Percentiles rank a stretch among this genome's conserved stretches.
Conservation (phyloP, 2,329 filamentous ascomycete genomes). For the Sarocladium oryzae region DNA sequence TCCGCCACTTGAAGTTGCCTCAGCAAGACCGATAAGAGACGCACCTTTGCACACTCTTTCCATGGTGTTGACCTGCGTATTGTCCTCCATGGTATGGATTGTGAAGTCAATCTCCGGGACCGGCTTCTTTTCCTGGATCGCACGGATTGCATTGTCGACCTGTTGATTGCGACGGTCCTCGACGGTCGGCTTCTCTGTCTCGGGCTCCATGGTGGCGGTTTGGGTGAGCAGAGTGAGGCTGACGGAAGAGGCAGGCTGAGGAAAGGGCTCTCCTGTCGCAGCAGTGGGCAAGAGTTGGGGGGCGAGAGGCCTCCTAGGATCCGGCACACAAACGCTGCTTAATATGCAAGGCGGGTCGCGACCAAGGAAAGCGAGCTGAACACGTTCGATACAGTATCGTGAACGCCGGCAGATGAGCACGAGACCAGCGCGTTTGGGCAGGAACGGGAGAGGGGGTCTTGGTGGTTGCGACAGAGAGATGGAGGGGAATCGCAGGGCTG, state of each 20-base stretch:
- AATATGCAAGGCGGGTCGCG: background rate
- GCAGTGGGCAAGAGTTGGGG: constrained; percentile 20
- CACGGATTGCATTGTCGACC: constrained; percentile 85
- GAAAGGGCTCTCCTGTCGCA: constrained; percentile 13
- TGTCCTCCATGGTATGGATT: constrained; percentile 97
- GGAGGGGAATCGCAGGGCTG: constrained; percentile 9
- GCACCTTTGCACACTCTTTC: constrained; percentile 98
- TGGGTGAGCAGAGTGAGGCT: background rate
- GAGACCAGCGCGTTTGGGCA: constrained; percentile 9
- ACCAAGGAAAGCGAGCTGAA: background rate
- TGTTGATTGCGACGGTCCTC: constrained; percentile 51
- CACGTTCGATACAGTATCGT: background rate
- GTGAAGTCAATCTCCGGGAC: constrained; percentile 98
- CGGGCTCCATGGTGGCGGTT: constrained; percentile 41
- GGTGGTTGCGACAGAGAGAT: constrained; percentile 1
- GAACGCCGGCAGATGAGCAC: background rate
- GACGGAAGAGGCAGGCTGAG: constrained; percentile 12
- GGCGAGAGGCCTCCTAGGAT: constrained; percentile 11
- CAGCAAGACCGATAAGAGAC: too few species aligned
- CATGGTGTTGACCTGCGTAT: constrained; percentile 85
- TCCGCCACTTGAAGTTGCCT: too few species aligned
- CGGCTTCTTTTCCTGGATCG: constrained; percentile 90
- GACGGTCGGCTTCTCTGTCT: constrained; percentile 30
- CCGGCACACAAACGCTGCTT: background rate
- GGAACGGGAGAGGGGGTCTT: background rate